Percentiles rank a stretch among this genome's conserved stretches.
These are phyloP conservation scores for Halophytophthora polymorphica DNA, from an alignment of 352 stramenopile genomes.

Conservation along the genomic window DNA sequence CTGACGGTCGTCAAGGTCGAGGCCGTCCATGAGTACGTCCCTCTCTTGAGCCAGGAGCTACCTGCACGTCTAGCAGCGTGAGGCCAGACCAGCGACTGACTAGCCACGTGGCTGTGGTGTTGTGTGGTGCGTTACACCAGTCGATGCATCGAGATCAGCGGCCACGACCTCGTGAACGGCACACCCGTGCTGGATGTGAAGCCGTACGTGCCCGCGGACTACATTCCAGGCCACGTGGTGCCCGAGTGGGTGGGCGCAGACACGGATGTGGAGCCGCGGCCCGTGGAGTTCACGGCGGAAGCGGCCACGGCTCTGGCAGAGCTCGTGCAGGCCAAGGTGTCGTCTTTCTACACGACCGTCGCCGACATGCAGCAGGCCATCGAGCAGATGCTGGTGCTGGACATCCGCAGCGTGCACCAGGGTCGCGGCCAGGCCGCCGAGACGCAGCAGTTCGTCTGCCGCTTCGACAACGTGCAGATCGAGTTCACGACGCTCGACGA, in stretches of 20 bases:
- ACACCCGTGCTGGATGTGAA: slow-evolving; percentile 99
- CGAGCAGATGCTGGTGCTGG: slow-evolving; percentile 76
- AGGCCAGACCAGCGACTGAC: neutral
- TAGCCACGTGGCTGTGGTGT: neutral
- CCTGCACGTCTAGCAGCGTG: slow-evolving; percentile 1
- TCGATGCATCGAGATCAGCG: slow-evolving; percentile 87
- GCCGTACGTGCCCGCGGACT: slow-evolving; percentile 93
- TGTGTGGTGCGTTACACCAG: slow-evolving; percentile 8
- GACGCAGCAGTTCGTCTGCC: slow-evolving; percentile 64
- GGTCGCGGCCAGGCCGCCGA: slow-evolving; percentile 52
- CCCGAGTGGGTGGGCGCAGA: slow-evolving; percentile 69
- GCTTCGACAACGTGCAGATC: slow-evolving; percentile 74
- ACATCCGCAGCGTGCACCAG: slow-evolving; percentile 83
- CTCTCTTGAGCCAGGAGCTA: neutral
- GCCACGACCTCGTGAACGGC: slow-evolving; percentile 94
- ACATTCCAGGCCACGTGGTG: slow-evolving; percentile 47
- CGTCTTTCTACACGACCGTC: slow-evolving; percentile 62
- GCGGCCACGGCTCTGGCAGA: slow-evolving; percentile 36
- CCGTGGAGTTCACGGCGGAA: slow-evolving; percentile 51
- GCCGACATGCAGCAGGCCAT: slow-evolving; percentile 59
- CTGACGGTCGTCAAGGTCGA: slow-evolving; percentile 91
- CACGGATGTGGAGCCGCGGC: slow-evolving; percentile 40
- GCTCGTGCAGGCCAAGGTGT: slow-evolving; percentile 40
- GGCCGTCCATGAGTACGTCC: slow-evolving; percentile 53
- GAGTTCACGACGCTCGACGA: slow-evolving; percentile 72